A percentile compares a stretch with the other conserved stretches of the same genome.
These are phyloP conservation scores for Arachnopeziza araneosa DNA, from an alignment of 2,329 filamentous ascomycete genomes.

Conservation along the genomic window DNA sequence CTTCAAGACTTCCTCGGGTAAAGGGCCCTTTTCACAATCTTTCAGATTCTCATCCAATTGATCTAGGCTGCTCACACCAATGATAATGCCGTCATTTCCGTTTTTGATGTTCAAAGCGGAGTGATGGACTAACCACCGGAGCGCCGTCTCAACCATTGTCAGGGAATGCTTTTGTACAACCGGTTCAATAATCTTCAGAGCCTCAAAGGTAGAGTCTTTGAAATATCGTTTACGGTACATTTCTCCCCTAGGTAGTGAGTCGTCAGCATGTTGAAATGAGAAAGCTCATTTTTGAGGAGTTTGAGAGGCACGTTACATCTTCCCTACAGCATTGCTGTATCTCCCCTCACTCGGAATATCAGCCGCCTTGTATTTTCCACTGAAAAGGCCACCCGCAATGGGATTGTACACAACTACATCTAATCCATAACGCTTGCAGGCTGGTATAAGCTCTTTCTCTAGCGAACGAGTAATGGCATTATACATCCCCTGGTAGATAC, in stretches of 20 bases:
- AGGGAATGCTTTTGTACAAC: conserved; percentile 53
- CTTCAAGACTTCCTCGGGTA: conserved; percentile 60
- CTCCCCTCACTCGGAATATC: conserved; percentile 58
- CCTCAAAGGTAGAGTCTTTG: conserved; percentile 42
- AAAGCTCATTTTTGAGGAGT: background rate
- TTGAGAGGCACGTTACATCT: conserved; percentile 1
- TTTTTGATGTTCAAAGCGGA: conserved; percentile 47
- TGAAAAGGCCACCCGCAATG: conserved; percentile 73
- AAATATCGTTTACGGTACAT: conserved; percentile 58
- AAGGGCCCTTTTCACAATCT: conserved; percentile 45
- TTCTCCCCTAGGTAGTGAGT: background rate
- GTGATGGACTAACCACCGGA: conserved; percentile 56
- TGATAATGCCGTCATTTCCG: conserved; percentile 38
- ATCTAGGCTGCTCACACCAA: conserved; percentile 36
- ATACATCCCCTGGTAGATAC: conserved; percentile 85
- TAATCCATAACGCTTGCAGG: conserved; percentile 69
- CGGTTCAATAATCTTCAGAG: conserved; percentile 52
- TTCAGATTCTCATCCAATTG: conserved; percentile 38
- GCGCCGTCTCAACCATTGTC: conserved; percentile 53
- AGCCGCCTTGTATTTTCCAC: conserved; percentile 56
- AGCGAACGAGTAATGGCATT: conserved; percentile 73
- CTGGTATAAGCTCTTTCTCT: conserved; percentile 68
- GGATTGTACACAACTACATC: conserved; percentile 81
- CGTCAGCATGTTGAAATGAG: background rate
- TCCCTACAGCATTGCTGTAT: conserved; percentile 51